Evolutionary conservation across 306 rosid species (phyloP).

Genomic region (Psophocarpus tetragonolobus): DNA sequence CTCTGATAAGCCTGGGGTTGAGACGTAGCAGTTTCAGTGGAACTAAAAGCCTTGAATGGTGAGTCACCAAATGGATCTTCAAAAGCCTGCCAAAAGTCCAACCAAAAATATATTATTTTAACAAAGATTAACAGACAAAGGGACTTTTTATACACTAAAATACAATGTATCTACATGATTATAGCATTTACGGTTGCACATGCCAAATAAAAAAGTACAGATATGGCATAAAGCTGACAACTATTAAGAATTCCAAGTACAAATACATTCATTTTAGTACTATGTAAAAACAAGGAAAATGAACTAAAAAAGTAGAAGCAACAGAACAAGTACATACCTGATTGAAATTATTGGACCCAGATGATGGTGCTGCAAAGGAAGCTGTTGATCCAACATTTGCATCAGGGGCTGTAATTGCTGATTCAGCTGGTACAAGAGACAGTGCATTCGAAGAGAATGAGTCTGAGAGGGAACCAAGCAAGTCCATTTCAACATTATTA

Average conservation of each 20-base stretch:
- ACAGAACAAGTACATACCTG: constrained; percentile 52
- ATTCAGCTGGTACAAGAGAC: constrained; percentile 69
- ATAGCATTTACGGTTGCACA: background rate
- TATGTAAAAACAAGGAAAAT: background rate
- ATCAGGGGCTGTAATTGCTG: constrained; percentile 49
- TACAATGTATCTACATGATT: background rate
- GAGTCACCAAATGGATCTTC: constrained; percentile 93
- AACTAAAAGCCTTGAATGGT: constrained; percentile 81
- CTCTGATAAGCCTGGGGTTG: constrained; percentile 50
- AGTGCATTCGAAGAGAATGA: constrained; percentile 66
- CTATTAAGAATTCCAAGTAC: background rate
- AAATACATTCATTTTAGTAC: constrained; percentile 6
- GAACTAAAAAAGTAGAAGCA: constrained; percentile 17
- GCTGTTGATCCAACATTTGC: constrained; percentile 49
- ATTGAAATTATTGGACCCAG: constrained; percentile 50
- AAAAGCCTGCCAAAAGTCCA: constrained; percentile 56
- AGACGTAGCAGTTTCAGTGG: constrained; percentile 50
- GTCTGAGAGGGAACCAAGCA: constrained; percentile 80
- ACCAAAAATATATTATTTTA: constrained; percentile 27
- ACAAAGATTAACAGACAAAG: background rate
- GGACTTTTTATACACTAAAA: background rate
- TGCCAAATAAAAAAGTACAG: constrained; percentile 6
- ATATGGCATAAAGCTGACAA: background rate
- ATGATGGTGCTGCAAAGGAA: constrained; percentile 47
- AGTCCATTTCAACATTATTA: constrained; percentile 67